Evolutionary conservation across 148 eudicot genomes (phyloP), one percentile per base, ranked within the genome.

Genomic region (Rhododendron kiyosumense): DNA sequence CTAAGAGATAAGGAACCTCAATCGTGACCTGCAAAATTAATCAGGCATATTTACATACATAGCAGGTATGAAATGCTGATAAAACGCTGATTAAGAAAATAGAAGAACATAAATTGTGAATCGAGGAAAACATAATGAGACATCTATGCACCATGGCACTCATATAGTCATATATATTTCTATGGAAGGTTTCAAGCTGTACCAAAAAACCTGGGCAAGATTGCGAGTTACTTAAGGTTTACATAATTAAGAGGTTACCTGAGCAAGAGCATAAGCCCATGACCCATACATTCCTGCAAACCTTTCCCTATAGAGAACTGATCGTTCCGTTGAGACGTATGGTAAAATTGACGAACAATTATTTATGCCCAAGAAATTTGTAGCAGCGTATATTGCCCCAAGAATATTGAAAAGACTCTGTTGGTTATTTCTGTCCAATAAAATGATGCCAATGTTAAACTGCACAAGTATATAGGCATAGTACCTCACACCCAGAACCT

Each of bases 361-460:
- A 28, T 69, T 28, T 69, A 69, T 30, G 38, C 75, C 75, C 75
- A 69, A 30, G 7, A 69, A 30, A 28, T 28, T 28, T 30, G 75
- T 3, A 28, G 38, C 15, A 1, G 75, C 0, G 75, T 26, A 69
- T 7, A 69, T 69, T 69, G 75, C 75, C 75, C 75, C 75, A 69
- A 69, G 75, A 69, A 1, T 38, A 30, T 1, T 69, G 75, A 69
- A 69, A 69, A 69, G 75, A 69, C 36, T 69, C 4, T 69, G 75
- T 85, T 95, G 92, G 89, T 93, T 90, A 38, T 91, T 57, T 89
- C 99, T 96, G 92, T 82, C 87, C 88, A 28, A 69, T 28, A 69
- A 69, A 65, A 28, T 28, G 17, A 69, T 69, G 75, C 13, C 38
- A 26, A 28, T 69, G 36, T 69, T 69, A 30, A 28, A 28, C 75